Conservation (phyloP, 1,284 basidiomycete genomes). For the Heliocybe sulcata region DNA sequence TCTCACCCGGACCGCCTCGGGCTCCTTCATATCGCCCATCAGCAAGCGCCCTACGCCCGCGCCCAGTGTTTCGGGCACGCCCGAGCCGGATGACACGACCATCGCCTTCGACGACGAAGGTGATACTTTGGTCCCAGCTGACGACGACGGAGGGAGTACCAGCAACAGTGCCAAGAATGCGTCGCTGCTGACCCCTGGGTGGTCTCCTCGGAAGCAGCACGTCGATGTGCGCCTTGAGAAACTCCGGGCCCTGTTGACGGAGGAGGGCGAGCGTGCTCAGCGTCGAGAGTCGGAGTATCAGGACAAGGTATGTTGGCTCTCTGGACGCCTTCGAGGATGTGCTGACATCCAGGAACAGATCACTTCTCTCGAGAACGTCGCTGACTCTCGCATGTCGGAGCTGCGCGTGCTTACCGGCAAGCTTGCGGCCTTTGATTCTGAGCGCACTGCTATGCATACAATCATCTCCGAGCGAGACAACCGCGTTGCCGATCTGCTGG, state of each 20-base stretch:
- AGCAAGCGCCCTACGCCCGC: conserved; percentile 45
- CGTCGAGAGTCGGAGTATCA: not conserved
- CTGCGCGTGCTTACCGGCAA: not conserved
- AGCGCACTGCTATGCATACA: not conserved
- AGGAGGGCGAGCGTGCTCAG: too few relatives aligned
- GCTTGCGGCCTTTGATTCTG: not conserved
- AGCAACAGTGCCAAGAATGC: conserved; percentile 4
- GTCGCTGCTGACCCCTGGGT: not conserved
- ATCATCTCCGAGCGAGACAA: not conserved
- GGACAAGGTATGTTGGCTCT: not conserved
- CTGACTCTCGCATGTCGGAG: not conserved
- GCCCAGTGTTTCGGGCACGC: conserved; percentile 20
- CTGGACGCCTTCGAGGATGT: not conserved
- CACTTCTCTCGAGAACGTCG: not conserved
- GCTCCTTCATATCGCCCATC: conserved; percentile 35
- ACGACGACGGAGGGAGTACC: conserved; percentile 1
- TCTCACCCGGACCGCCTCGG: conserved; percentile 35
- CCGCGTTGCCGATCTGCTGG: conserved; percentile 2
- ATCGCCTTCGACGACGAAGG: conserved; percentile 5
- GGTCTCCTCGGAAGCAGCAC: not conserved
- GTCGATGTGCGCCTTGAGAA: not conserved
- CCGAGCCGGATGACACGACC: conserved; percentile 17
- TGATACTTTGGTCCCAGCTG: conserved; percentile 2
- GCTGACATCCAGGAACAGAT: not conserved
- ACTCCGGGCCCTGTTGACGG: not conserved